phyloP scores from a whole-genome alignment of 805 yeast species.

The Kazachstania martiniae region DNA sequence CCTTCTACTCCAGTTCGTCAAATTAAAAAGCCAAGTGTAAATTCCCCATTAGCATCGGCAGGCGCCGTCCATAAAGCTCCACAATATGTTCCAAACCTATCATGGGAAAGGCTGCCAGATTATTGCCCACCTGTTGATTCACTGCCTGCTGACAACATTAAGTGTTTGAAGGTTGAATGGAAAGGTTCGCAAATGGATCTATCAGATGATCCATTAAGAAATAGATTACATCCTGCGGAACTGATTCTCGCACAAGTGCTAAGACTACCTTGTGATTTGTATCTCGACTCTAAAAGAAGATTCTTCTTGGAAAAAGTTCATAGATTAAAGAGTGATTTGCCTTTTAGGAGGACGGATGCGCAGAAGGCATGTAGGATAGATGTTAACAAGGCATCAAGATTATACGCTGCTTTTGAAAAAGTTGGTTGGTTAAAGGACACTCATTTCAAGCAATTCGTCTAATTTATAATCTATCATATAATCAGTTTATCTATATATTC shows the following conservation, averaged over 20 bases:
- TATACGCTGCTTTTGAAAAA: slow-evolving; percentile 79
- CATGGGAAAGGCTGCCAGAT: slow-evolving; percentile 65
- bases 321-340: slow-evolving; percentile 52
- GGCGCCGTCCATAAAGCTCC: slow-evolving; percentile 18
- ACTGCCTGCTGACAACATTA: slow-evolving; percentile 51
- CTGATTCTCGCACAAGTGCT: slow-evolving; percentile 70
- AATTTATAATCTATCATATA: no score
- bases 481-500: not conserved
- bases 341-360: slow-evolving; percentile 91
- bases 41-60: slow-evolving; percentile 18
- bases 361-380: slow-evolving; percentile 95
- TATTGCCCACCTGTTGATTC: slow-evolving; percentile 57
- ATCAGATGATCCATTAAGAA: slow-evolving; percentile 57
- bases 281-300: slow-evolving; percentile 68
- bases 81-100: slow-evolving; percentile 32
- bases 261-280: slow-evolving; percentile 76
- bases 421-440: slow-evolving; percentile 84
- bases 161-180: slow-evolving; percentile 85
- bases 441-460: no score
- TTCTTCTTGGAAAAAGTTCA: slow-evolving; percentile 80
- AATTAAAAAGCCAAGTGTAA: slow-evolving; percentile 17
- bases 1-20: slow-evolving; percentile 19
- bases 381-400: slow-evolving; percentile 85
- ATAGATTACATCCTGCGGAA: slow-evolving; percentile 82
- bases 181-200: slow-evolving; percentile 95